Conservation (phyloP, 2,329 filamentous ascomycete species). For the Xylaria hypoxylon region DNA sequence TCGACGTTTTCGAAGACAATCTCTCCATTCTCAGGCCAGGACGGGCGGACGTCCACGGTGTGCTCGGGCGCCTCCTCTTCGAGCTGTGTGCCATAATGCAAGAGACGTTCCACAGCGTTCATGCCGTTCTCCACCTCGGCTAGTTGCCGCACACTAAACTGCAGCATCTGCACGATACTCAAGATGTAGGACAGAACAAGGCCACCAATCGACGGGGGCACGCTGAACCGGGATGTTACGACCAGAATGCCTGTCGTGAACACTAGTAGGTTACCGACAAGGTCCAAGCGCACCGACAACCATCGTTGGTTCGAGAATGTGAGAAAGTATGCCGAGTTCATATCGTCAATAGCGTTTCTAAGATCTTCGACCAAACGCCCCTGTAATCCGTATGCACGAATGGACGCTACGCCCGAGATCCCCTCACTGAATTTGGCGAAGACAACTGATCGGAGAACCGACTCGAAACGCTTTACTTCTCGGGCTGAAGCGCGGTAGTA, state of each 20-base stretch:
- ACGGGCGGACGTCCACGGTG: constrained; percentile 75
- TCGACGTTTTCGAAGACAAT: constrained; percentile 80
- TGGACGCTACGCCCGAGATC: constrained; percentile 83
- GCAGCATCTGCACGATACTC: constrained; percentile 92
- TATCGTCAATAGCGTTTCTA: constrained; percentile 81
- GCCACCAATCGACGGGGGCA: constrained; percentile 85
- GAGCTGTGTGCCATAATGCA: constrained; percentile 87
- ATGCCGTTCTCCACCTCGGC: constrained; percentile 98
- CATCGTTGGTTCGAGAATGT: constrained; percentile 97
- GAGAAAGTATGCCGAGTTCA: constrained; percentile 94
- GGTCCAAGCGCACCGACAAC: constrained; percentile 86
- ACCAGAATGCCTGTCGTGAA: constrained; percentile 91
- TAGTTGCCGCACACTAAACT: constrained; percentile 92
- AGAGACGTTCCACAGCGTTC: constrained; percentile 93
- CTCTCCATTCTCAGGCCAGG: constrained; percentile 89
- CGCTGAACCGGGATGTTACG: constrained; percentile 88
- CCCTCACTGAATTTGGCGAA: constrained; percentile 94
- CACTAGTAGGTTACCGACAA: constrained; percentile 85
- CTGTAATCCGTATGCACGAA: constrained; percentile 88
- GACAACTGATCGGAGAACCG: constrained; percentile 85
- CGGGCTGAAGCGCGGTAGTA: constrained; percentile 94
- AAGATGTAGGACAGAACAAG: constrained; percentile 94
- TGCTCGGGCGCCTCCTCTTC: constrained; percentile 91
- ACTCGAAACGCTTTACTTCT: constrained; percentile 94
- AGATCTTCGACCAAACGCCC: constrained; percentile 78